phyloP scores from a whole-genome alignment of 441 rosid genomes.

The Jatropha multifida region DNA sequence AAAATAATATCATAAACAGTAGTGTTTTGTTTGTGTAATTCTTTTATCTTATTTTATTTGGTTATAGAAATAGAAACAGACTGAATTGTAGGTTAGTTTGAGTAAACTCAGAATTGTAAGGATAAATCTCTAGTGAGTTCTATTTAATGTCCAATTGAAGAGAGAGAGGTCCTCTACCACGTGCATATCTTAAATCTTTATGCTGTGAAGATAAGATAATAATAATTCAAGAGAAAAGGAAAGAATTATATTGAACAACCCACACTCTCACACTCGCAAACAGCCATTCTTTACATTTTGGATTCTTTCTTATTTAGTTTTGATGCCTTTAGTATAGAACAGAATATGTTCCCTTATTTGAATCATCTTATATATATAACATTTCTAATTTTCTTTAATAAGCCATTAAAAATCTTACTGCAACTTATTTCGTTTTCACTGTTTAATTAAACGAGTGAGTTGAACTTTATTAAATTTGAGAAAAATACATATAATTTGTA shows the following conservation, averaged over 20 bases:
- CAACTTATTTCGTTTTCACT: too few species aligned
- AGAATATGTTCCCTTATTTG: slow-evolving; percentile 22
- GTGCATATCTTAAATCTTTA: slow-evolving; percentile 25
- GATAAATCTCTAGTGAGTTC: slow-evolving; percentile 14
- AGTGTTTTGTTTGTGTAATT: not conserved
- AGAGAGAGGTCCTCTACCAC: not conserved
- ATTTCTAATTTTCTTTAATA: too few species aligned
- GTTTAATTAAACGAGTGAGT: too few species aligned
- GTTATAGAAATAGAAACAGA: not conserved
- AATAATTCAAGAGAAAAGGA: not conserved
- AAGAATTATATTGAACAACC: not conserved
- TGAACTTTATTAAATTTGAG: too few species aligned
- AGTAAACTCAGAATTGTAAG: not conserved
- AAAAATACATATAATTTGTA: too few species aligned
- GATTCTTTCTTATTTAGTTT: slow-evolving; percentile 9
- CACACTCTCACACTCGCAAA: not conserved
- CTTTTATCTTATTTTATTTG: not conserved
- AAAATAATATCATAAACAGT: slow-evolving; percentile 13
- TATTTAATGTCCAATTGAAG: not conserved
- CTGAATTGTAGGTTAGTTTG: not conserved
- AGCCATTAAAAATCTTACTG: too few species aligned
- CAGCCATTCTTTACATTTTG: not conserved
- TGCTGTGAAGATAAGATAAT: slow-evolving; percentile 18
- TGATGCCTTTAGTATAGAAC: not conserved
- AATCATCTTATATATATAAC: not conserved